Evolutionary conservation across 257 asterid genomes (phyloP), one percentile per base, ranked within the genome.

Genomic region (Nicotiana knightiana): DNA sequence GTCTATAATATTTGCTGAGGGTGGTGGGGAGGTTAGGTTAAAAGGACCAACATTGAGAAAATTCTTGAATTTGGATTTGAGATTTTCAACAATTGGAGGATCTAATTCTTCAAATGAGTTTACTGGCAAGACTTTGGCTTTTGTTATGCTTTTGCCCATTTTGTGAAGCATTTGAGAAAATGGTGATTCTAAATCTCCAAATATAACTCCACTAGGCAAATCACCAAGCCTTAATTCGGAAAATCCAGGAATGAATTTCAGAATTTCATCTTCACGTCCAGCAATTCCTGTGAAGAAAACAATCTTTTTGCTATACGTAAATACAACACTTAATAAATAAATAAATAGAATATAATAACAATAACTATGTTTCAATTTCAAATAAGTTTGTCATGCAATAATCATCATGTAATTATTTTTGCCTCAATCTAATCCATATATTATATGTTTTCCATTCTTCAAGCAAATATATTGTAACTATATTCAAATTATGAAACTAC

Each of bases 91-190:
- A 58, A 89, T 85, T 65, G 48, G 39, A 12, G 94, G 96, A 63
- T 93, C 95, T 82, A 93, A 83, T 54, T 93, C 97, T 59, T 92
- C 96, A 58, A 93, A 92, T 46, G 95, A 95, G 67, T 93, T 92
- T 3, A 95, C 70, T 51, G 89, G 87, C 17, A 95, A 61, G 1
- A 94, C 96, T 3, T 84, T 67, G 53, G 92, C 88, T 70, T 81
- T 85, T 9, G 85, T 89, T 30, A 92, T 68, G 1, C 26, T 77
- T 39, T 67, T 84, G 26, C 92, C 90, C 97, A 91, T 91, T 83
- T 81, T 80, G 64, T 91, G 62, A 37, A 92, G 85, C 75, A 91
- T 84, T 58, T 79, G 81, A 26, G 89, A 79, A 63, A 91, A 91
- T 4, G 88, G 88, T 5, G 75, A 82, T 28, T 89, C 86, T 16